phyloP scores from a whole-genome alignment of 768 basidiomycete species.

The Leccinum longicurvipes region DNA sequence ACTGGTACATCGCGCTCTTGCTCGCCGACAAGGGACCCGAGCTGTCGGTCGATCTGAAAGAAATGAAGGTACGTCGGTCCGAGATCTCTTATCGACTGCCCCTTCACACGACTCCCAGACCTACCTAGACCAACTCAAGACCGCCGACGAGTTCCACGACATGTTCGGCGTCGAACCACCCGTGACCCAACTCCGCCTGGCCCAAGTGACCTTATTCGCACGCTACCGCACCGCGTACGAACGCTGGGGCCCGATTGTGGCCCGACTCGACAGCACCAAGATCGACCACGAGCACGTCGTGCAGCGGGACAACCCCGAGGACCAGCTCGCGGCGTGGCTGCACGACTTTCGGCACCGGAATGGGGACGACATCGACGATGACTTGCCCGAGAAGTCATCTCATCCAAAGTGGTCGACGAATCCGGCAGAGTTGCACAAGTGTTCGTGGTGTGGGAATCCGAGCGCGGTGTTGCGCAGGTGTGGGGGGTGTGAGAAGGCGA shows the following conservation, averaged over 20 bases:
- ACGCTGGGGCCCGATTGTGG: conserved; percentile 47
- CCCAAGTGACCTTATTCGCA: conserved; percentile 49
- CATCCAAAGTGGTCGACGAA: conserved; percentile 48
- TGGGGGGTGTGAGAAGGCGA: conserved; percentile 39
- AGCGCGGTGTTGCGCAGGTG: conserved; percentile 57
- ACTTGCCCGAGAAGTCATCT: conserved; percentile 29
- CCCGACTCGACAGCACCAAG: conserved; percentile 32
- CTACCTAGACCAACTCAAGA: conserved; percentile 42
- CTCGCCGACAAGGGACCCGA: conserved; percentile 51
- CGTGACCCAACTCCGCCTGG: conserved; percentile 50
- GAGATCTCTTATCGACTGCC: too few species aligned
- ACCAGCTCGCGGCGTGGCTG: conserved; percentile 58
- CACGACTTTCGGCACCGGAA: conserved; percentile 45
- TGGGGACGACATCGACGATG: conserved; percentile 34
- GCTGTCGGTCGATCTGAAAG: conserved; percentile 44
- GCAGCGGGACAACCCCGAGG: conserved; percentile 43
- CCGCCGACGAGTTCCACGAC: conserved; percentile 50
- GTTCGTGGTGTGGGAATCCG: conserved; percentile 59
- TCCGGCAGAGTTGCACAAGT: conserved; percentile 51
- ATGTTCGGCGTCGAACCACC: conserved; percentile 46
- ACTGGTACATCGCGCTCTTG: conserved; percentile 56
- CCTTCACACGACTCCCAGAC: conserved; percentile 21
- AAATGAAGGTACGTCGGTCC: conserved; percentile 42
- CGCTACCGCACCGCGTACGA: conserved; percentile 42
- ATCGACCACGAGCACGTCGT: conserved; percentile 30